phyloP scores from a whole-genome alignment of 208 protist species.

The Entamoeba moshkovskii region DNA sequence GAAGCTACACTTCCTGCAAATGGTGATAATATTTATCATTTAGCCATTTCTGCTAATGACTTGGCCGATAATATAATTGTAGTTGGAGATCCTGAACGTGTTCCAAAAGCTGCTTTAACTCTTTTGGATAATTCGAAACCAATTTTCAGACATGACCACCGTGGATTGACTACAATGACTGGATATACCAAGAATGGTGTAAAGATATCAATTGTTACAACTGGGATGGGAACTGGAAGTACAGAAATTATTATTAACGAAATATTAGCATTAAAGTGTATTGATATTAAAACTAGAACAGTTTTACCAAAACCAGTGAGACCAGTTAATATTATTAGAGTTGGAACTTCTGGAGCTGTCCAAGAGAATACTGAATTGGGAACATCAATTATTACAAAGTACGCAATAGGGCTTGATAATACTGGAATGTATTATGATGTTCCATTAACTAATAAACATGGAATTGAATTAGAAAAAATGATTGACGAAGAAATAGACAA shows the following conservation, averaged over 20 bases:
- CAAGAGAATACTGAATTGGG: not conserved
- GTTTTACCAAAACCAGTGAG: not conserved
- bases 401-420: not conserved
- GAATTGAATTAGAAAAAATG: not conserved
- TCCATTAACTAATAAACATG: not conserved
- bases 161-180: not conserved
- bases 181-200: not conserved
- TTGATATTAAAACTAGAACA: not conserved
- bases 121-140: not conserved
- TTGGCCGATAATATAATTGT: not conserved
- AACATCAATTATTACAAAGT: not conserved
- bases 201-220: not conserved
- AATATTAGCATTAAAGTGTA: not conserved
- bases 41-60: not conserved
- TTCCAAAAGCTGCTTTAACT: not conserved
- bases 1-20: not conserved
- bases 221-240: not conserved
- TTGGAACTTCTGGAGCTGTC: not conserved
- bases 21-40: not conserved
- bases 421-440: not conserved
- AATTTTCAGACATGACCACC: not conserved
- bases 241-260: not conserved
- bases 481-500: not conserved
- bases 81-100: not conserved
- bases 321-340: not conserved